Percentiles rank a stretch among this genome's conserved stretches.
phyloP scores from a whole-genome alignment of 305 asterid species.

The Euphrasia arctica region DNA sequence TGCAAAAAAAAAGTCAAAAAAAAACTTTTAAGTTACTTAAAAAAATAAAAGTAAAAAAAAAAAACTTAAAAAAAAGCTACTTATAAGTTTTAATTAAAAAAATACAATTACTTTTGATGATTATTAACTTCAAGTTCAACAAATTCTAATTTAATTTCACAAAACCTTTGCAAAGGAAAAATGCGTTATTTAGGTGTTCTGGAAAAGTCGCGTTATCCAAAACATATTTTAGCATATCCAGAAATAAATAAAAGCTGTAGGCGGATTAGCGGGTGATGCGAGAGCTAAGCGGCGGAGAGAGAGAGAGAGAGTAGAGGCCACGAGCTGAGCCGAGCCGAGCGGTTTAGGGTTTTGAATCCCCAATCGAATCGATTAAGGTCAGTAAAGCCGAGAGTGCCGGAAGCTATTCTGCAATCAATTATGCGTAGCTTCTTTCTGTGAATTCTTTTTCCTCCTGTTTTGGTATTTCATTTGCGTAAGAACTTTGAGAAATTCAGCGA shows the following conservation, averaged over 20 bases:
- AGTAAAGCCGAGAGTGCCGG: slow-evolving; percentile 39
- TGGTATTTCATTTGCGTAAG: slow-evolving; percentile 40
- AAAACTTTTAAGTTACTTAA: no score
- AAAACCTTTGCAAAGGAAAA: no score
- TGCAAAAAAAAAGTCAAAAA: no score
- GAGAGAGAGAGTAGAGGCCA: slow-evolving; percentile 37
- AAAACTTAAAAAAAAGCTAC: no score
- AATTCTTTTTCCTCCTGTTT: slow-evolving; percentile 27
- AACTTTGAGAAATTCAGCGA: no score
- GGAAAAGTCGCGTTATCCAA: background rate
- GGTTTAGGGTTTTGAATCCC: slow-evolving; percentile 63
- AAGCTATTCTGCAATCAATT: slow-evolving; percentile 15
- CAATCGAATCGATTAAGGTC: slow-evolving; percentile 54
- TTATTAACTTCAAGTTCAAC: no score
- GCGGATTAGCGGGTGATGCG: slow-evolving; percentile 20
- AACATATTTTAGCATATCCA: background rate
- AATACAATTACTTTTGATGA: no score
- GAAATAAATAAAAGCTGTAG: background rate
- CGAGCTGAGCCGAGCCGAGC: slow-evolving; percentile 30
- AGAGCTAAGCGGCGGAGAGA: slow-evolving; percentile 45
- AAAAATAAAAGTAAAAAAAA: no score
- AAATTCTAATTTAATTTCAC: no score
- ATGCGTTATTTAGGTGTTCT: no score
- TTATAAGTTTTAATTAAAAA: no score
- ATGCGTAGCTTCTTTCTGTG: slow-evolving; percentile 25